These are phyloP conservation scores for Notholithocarpus densiflorus DNA, from an alignment of 306 rosid genomes.

Conservation along the genomic window DNA sequence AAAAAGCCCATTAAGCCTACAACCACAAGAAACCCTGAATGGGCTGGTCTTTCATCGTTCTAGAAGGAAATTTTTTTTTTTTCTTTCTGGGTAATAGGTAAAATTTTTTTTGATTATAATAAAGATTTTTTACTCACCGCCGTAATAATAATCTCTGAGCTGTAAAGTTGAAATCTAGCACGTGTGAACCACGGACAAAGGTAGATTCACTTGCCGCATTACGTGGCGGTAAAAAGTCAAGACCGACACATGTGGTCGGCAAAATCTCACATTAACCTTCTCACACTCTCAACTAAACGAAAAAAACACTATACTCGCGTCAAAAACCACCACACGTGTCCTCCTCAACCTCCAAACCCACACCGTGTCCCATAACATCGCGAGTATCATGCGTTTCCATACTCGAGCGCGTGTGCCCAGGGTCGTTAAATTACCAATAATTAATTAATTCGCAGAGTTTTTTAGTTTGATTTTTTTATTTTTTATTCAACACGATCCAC, in stretches of 20 bases:
- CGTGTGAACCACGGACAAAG: conserved; percentile 1
- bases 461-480: too few relatives aligned
- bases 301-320: not conserved
- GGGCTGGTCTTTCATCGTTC: not conserved
- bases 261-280: not conserved
- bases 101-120: too few relatives aligned
- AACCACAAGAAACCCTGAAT: not conserved
- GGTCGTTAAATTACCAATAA: not conserved
- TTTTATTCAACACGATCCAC: not conserved
- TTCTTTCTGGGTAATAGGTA: too few relatives aligned
- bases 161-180: conserved; percentile 24
- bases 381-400: rapidly evolving
- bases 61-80: not conserved
- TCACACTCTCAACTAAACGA: not conserved
- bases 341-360: too few relatives aligned
- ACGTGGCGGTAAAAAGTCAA: conserved; percentile 13
- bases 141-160: conserved; percentile 3
- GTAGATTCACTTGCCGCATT: conserved; percentile 18
- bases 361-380: rapidly evolving
- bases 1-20: too few relatives aligned
- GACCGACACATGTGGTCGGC: conserved; percentile 22
- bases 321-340: not conserved
- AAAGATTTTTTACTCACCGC: not conserved
- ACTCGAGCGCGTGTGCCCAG: not conserved
- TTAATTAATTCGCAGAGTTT: not conserved